Conservation (phyloP, 2,329 filamentous ascomycete species). For the Karstenula rhodostoma region DNA sequence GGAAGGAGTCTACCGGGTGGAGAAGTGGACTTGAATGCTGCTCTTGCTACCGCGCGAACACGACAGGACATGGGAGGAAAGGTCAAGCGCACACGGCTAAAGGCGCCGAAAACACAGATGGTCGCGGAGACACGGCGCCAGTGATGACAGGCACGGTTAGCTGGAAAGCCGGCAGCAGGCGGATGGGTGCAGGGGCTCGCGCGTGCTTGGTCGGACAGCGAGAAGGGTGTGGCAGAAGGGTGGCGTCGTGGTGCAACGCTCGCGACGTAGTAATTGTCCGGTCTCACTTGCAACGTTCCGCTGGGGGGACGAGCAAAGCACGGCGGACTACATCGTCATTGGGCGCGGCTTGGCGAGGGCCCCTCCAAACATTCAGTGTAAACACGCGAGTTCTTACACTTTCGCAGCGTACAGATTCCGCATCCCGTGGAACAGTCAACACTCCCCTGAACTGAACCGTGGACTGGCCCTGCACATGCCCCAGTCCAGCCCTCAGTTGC, state of each 20-base stretch:
- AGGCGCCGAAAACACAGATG: conserved; percentile 12
- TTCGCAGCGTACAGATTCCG: neutral
- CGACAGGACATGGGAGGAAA: conserved; percentile 34
- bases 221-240: conserved; percentile 4
- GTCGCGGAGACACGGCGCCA: neutral
- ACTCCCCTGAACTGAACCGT: too few species aligned
- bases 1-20: conserved; percentile 18
- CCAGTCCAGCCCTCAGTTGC: neutral
- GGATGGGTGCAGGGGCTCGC: conserved; percentile 6
- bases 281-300: conserved; percentile 1
- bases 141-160: neutral
- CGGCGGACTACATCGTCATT: conserved; percentile 5
- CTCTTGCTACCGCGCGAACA: conserved; percentile 28
- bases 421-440: neutral
- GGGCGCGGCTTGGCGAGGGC: conserved; percentile 10
- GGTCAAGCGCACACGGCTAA: conserved; percentile 23
- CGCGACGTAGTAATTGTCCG: neutral
- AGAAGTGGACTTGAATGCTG: conserved; percentile 19
- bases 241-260: neutral
- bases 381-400: conserved; percentile 2
- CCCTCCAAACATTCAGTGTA: conserved; percentile 5
- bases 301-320: neutral
- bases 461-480: neutral
- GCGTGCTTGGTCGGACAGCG: conserved; percentile 8
- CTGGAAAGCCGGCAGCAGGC: conserved; percentile 4